Evolutionary conservation across 164 flowering plant genomes (phyloP), one percentile per base, ranked within the genome.

Genomic region (Stephania yunnanensis): DNA sequence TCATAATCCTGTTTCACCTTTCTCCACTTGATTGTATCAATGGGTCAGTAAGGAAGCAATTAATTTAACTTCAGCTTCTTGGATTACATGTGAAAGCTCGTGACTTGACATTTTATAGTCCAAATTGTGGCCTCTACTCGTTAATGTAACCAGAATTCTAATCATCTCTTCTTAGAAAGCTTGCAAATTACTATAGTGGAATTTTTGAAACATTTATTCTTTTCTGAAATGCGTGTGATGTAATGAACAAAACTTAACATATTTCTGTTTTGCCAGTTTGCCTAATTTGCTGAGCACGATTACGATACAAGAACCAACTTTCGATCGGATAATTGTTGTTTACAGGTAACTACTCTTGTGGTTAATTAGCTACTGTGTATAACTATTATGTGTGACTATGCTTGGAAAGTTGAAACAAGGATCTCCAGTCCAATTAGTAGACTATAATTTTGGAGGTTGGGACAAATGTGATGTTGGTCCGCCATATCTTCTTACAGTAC

Each of bases 261-360:
- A 80, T 78, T 74, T 78, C 0, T 80, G 66, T 74, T 22, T 52
- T 20, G 68, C 63, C 89, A 95, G 97, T 75, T 12, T 83, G 69
- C 75, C 74, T 64, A 95, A 85, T 81, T 73, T 95, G 81, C 66
- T 83, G 66, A 78, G 87, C 79, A 88, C 90, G 86, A 83, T 82
- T 77, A 91, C 90, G n/a, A 88, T 93, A 75, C 97, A 93, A 81
- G 99, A 95, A 81, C 99, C 99, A 36, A 95, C 99, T 15, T 93
- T 95, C 80, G 97, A 95, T 74, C 84, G 97, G 84, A 91, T 95
- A 19, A 92, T 93, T 75, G 99, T 93, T 75, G 86, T 95, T 69
- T 95, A 95, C 89, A 91, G 99, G 98, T 93, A 84, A 58, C 17
- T 11, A 0, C 5, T 72, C 68, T 72, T 76, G 10, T 36, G 4